A percentile compares a stretch with the other conserved stretches of the same genome.
Evolutionary conservation across 257 asterid genomes (phyloP).

Genomic region (Schizonepeta tenuifolia): DNA sequence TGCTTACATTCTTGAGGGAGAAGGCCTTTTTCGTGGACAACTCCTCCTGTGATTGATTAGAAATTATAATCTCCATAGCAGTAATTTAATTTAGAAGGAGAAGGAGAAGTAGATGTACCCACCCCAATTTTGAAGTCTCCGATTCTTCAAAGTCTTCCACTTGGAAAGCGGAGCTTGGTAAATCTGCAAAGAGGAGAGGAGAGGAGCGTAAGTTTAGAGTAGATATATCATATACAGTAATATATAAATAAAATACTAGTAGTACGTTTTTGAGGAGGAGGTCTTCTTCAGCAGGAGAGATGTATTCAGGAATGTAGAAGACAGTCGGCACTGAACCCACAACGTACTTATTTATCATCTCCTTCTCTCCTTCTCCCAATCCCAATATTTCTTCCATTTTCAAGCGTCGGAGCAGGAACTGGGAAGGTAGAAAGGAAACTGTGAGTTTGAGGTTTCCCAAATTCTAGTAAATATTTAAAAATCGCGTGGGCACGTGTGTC

Average conservation of each 20-base stretch:
- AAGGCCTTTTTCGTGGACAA: conserved; percentile 95
- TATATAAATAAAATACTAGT: too few species aligned
- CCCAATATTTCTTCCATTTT: conserved; percentile 27
- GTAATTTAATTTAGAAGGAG: not conserved
- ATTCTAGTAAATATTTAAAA: not conserved
- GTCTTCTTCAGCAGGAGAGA: conserved; percentile 57
- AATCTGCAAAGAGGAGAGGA: conserved; percentile 50
- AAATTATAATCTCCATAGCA: not conserved
- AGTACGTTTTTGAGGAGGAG: conserved; percentile 61
- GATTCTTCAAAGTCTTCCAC: conserved; percentile 87
- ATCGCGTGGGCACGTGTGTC: conserved; percentile 26
- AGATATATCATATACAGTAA: too few species aligned
- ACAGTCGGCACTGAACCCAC: conserved; percentile 80
- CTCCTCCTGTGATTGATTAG: conserved; percentile 58
- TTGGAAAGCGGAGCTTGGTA: conserved; percentile 76
- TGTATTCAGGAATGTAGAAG: conserved; percentile 70
- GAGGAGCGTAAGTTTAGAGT: too few species aligned
- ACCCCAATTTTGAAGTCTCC: conserved; percentile 98
- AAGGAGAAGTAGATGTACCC: not conserved
- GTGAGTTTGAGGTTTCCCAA: too few species aligned
- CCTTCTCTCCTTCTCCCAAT: not conserved
- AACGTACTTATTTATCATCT: conserved; percentile 33
- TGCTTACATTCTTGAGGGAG: conserved; percentile 81
- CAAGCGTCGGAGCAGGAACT: too few species aligned
- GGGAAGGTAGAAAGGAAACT: too few species aligned